Conservation (phyloP, 2,329 filamentous ascomycete genomes). For the Beauveria sp. region DNA sequence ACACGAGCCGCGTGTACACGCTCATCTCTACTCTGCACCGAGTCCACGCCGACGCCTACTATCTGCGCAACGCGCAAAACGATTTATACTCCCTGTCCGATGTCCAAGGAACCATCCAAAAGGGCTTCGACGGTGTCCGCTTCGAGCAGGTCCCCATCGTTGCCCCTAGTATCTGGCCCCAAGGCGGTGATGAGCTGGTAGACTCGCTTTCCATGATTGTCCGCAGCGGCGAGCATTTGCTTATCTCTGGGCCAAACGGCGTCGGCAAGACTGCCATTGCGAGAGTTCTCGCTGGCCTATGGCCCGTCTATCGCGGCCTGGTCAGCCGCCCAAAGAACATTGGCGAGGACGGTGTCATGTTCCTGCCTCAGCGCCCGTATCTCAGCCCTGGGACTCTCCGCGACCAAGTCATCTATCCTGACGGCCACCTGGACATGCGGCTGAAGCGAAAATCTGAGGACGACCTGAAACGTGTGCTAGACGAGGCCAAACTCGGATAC, state of each 20-base stretch:
- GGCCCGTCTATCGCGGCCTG: slow-evolving; percentile 91
- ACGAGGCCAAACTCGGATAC: slow-evolving; percentile 81
- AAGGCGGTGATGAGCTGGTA: slow-evolving; percentile 84
- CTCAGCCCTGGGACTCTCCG: slow-evolving; percentile 85
- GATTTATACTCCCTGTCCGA: slow-evolving; percentile 88
- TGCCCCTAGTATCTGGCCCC: slow-evolving; percentile 79
- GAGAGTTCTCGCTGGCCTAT: slow-evolving; percentile 81
- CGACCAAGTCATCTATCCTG: slow-evolving; percentile 96
- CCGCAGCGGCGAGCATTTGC: slow-evolving; percentile 80
- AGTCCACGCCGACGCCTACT: slow-evolving; percentile 85
- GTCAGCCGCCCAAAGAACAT: slow-evolving; percentile 76
- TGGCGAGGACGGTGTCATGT: slow-evolving; percentile 93
- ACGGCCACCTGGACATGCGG: slow-evolving; percentile 90
- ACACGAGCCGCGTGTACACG: slow-evolving; percentile 93
- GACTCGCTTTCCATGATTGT: slow-evolving; percentile 86
- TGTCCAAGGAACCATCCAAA: slow-evolving; percentile 87
- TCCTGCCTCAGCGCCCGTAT: slow-evolving; percentile 89
- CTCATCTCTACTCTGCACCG: slow-evolving; percentile 91
- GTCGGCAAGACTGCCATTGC: slow-evolving; percentile 87
- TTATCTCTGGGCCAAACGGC: slow-evolving; percentile 93
- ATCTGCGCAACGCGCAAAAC: slow-evolving; percentile 54
- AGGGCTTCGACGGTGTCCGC: slow-evolving; percentile 88
- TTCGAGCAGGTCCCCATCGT: slow-evolving; percentile 91
- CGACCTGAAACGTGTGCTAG: slow-evolving; percentile 69
- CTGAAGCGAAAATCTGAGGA: slow-evolving; percentile 69